These are phyloP conservation scores for Plasmodium coatneyi DNA, from an alignment of 169 alveolate species.

Conservation along the genomic window DNA sequence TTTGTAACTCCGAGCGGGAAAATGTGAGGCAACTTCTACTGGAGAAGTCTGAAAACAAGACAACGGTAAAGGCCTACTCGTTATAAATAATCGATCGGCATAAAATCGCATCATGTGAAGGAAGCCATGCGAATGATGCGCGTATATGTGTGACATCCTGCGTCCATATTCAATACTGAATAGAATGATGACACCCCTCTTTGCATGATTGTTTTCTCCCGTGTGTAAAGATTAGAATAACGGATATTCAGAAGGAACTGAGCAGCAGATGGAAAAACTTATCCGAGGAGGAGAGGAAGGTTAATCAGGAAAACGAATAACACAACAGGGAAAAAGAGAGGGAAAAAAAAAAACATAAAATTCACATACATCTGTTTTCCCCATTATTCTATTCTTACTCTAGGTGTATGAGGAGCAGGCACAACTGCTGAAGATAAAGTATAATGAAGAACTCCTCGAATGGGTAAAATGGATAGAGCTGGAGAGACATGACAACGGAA, in stretches of 20 bases:
- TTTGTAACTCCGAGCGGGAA: conserved; percentile 66
- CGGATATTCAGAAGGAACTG: conserved; percentile 72
- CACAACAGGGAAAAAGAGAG: neutral
- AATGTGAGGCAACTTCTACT: conserved; percentile 34
- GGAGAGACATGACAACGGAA: neutral
- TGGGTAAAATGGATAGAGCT: conserved; percentile 40
- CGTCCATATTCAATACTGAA: neutral
- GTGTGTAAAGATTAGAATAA: conserved; percentile 44
- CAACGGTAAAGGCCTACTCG: conserved; percentile 33
- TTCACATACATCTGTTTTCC: neutral
- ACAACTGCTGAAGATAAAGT: conserved; percentile 47
- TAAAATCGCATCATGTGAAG: neutral
- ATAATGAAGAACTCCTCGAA: conserved; percentile 61
- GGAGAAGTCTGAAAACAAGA: conserved; percentile 18
- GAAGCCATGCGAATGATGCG: neutral
- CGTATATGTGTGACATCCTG: neutral
- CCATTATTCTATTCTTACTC: neutral
- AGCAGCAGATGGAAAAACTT: conserved; percentile 59
- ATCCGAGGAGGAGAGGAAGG: conserved; percentile 68
- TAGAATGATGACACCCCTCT: neutral
- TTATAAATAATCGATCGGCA: neutral
- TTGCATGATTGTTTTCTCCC: neutral
- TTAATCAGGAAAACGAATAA: neutral
- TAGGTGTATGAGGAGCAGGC: conserved; percentile 67
- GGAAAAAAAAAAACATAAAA: neutral